Evolutionary conservation across 768 basidiomycete genomes (phyloP), one percentile per base, ranked within the genome.

Genomic region (Lactarius quietus): DNA sequence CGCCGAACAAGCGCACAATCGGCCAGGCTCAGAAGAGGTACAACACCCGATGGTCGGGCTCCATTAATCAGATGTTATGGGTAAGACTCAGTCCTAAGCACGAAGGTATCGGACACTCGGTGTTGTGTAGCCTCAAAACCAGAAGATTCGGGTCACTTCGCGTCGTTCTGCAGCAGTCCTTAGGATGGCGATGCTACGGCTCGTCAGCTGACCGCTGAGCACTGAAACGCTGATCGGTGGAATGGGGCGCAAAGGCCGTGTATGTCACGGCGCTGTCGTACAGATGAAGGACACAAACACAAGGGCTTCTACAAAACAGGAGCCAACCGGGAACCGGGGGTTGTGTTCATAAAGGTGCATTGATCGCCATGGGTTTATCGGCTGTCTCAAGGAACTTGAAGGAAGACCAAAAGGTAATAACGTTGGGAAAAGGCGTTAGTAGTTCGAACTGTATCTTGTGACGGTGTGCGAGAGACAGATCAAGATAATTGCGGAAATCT

Each of bases 161-260:
- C 41, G 41, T 33, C 33, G 43, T 43, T 36, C 28, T 29, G 41
- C 48, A n/a, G 41, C 15, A 29, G 26, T 36, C 23, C 52, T 17
- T 36, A 45, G 18, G 41, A 20, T 20, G 45, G 18, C 33, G 17
- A 10, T 20, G 43, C 33, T 29, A 54, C 18, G 28, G 15, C 26
- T 28, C 7, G 54, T 55, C 23, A 28, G 28, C 31, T 48, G 51
- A 36, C 10, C 45, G 28, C 31, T 48, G 51, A 36, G 17, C 45
- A 23, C 20, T 65, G 59, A 61, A 65, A 65, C 59, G 14, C 26
- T 48, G 43, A 65, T 60, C 29, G n/a, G 52, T 26, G 15, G 6
- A n/a, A 60, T 38, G 64, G 55, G 28, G 35, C 59, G 41, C 36
- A 35, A 35, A 48, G 45, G n/a, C 6, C 41, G 31, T 12, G 39